These are phyloP conservation scores for Boletales sp. DNA, from an alignment of 768 basidiomycete genomes.

Conservation along the genomic window DNA sequence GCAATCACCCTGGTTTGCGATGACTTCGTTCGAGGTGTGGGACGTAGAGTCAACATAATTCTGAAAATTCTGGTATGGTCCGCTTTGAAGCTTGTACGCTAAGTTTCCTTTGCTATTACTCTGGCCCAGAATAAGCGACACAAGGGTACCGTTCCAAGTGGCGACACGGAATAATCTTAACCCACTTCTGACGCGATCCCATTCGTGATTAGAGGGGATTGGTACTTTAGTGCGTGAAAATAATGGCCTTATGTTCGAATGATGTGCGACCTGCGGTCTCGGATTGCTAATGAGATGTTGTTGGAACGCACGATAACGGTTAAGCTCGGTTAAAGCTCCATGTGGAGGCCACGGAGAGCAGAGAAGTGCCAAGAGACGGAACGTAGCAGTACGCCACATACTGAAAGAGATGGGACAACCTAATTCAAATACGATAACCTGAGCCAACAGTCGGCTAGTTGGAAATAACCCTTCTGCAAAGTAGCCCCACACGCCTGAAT, in stretches of 20 bases:
- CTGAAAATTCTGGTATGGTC: conserved; percentile 34
- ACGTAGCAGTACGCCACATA: conserved; percentile 32
- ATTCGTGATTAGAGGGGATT: conserved; percentile 12
- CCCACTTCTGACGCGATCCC: conserved; percentile 28
- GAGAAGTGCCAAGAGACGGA: conserved; percentile 33
- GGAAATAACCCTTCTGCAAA: conserved; percentile 49
- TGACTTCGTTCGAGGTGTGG: conserved; percentile 38
- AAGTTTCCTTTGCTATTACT: conserved; percentile 17
- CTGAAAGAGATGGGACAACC: conserved; percentile 33
- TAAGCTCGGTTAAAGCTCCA: neutral
- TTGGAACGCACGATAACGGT: neutral
- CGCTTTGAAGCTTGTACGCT: conserved; percentile 28
- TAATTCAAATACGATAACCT: conserved; percentile 41
- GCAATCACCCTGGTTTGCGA: conserved; percentile 43
- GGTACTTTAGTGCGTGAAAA: too few relatives aligned
- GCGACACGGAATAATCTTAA: conserved; percentile 31
- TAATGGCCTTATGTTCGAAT: conserved; percentile 25
- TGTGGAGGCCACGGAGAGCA: conserved; percentile 14
- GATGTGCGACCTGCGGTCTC: conserved; percentile 32
- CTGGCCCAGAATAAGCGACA: neutral
- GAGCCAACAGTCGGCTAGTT: conserved; percentile 6
- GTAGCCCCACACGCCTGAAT: conserved; percentile 13
- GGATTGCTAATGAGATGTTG: conserved; percentile 1
- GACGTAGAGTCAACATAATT: conserved; percentile 32
- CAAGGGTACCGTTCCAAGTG: conserved; percentile 2